Base-by-base conservation (phyloP, 2,329 filamentous ascomycete genomes). In the Colletotrichum siamense region DNA sequence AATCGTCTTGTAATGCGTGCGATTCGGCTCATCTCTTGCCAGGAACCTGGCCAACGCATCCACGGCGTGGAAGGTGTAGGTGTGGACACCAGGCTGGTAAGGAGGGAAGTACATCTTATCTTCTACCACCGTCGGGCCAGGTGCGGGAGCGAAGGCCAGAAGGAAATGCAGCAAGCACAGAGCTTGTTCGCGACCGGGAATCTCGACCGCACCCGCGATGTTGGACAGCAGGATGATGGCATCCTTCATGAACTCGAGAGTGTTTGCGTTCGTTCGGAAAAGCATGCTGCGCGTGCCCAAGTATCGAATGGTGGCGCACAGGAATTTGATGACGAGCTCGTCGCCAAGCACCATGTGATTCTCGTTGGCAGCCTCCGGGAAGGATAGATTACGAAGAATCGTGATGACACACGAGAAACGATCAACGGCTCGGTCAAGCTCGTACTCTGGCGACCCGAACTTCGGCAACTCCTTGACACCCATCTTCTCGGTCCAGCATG, bases 231-330 rank as follows among this genome's bases (percentile, higher is more conserved):
- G 92, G 18, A 95, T 94, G 74, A 99, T 92, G 34, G 96, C 89
- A 83, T 99, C 97, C 86, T 99, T 99, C 95, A 98, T 98, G 81
- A 99, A 96, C 84, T 99, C 97, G 79, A 98, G 88, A 1, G 95
- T 97, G 84, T 98, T 98, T 81, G 91, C 89, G 79, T 97, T 91
- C 5, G 93, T 95, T 52, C 95, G 92, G 57, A 99, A 87, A 34
- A 99, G 90, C 90, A 96, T 95, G 79, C 95, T 95, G 16, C 96
- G 94, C 6, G 96, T 98, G 34, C 96, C 97, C 16, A 99, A 89
- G 79, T 97, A 95, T 76, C 96, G 91, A 78, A 99, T 96, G 6
- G 96, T 91, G 62, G 93, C 93, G 74, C 95, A 95, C 10, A 98
- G 87, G 81, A 98, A 95, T 79, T 95, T 95, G 81, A 98, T 90